Conservation (phyloP, 2,329 filamentous ascomycete genomes). For the Talaromyces verruculosus region DNA sequence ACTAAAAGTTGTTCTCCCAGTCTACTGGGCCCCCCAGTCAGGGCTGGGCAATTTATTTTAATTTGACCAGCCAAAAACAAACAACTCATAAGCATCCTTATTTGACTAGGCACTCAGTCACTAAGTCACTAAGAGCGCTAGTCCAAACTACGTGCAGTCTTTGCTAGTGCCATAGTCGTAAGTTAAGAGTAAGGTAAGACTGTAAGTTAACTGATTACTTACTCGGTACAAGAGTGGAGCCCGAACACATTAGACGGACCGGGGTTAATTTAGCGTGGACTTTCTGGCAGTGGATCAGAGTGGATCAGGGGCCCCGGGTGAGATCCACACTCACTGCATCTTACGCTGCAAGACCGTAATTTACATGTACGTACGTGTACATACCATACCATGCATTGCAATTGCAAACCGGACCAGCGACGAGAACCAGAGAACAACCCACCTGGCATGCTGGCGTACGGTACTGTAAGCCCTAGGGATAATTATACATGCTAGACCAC, state of each 20-base stretch:
- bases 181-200: too few relatives aligned
- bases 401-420: neutral
- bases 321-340: neutral
- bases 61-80: conserved; percentile 12
- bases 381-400: neutral
- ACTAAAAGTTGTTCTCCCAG: conserved; percentile 19
- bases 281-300: neutral
- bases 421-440: neutral
- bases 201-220: neutral
- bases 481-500: neutral
- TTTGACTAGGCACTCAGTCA: conserved; percentile 3
- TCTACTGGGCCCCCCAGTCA: conserved; percentile 15
- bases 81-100: conserved; percentile 15
- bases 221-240: neutral
- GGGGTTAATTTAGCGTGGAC: conserved; percentile 11
- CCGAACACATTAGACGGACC: conserved; percentile 1
- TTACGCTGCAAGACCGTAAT: neutral
- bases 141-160: neutral
- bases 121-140: neutral
- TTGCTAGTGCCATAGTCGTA: too few relatives aligned
- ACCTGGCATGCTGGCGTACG: neutral
- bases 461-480: conserved; percentile 12
- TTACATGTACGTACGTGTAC: neutral
- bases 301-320: neutral
- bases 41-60: conserved; percentile 8